Conservation (phyloP, 306 rosid genomes). For the Sindora glabra region DNA sequence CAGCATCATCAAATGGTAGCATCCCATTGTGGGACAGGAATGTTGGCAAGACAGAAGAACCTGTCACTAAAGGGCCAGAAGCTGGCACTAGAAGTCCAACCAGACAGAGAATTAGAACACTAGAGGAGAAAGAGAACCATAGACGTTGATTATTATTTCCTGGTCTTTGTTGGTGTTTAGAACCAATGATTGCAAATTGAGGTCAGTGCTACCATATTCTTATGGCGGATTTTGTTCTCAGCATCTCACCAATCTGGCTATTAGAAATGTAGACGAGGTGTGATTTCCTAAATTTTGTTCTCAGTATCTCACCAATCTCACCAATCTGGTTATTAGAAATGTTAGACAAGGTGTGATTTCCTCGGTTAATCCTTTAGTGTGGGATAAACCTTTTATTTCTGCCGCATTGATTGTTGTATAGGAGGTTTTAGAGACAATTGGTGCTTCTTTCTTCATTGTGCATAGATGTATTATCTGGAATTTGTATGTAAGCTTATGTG, state of each 20-base stretch:
- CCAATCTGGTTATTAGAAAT: too few relatives aligned
- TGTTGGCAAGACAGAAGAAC: slow-evolving; percentile 42
- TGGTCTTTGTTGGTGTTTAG: background rate
- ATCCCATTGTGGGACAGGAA: slow-evolving; percentile 61
- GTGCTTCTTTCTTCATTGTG: background rate
- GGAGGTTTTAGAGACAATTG: background rate
- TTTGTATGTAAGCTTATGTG: too few relatives aligned
- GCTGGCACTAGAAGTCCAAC: slow-evolving; percentile 35
- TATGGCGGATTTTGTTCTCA: too few relatives aligned
- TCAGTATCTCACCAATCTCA: too few relatives aligned
- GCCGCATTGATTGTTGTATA: background rate
- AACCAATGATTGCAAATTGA: background rate
- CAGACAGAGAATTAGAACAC: slow-evolving; percentile 29
- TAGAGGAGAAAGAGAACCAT: slow-evolving; percentile 76
- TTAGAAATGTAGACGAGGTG: background rate
- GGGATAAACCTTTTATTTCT: background rate
- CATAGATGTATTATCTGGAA: too few relatives aligned
- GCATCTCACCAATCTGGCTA: too few relatives aligned
- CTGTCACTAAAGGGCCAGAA: slow-evolving; percentile 36
- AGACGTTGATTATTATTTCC: slow-evolving; percentile 26
- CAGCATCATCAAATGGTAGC: slow-evolving; percentile 29
- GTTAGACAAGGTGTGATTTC: too few relatives aligned
- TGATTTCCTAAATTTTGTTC: too few relatives aligned
- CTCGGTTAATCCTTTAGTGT: background rate
- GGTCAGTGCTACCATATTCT: slow-evolving; percentile 12